phyloP scores from a whole-genome alignment of 306 rosid species.

The Hylodesmum podocarpum region DNA sequence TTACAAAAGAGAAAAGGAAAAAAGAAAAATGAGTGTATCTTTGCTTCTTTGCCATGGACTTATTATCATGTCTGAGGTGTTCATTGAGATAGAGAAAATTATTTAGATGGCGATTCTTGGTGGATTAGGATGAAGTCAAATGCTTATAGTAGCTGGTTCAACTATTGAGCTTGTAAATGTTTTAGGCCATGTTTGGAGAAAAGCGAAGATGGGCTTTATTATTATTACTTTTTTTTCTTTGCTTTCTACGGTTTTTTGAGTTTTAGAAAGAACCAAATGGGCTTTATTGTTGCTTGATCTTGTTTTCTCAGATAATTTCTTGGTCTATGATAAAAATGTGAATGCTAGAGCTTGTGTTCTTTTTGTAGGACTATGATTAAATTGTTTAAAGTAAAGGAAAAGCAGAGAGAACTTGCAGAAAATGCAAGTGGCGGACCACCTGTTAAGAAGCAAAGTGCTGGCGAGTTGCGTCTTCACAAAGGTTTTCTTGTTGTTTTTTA shows the following conservation, averaged over 20 bases:
- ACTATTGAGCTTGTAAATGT: not conserved
- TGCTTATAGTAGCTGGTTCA: not conserved
- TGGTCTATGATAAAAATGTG: not conserved
- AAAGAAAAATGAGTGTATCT: not conserved
- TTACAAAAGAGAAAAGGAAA: not conserved
- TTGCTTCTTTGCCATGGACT: not conserved
- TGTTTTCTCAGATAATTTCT: not conserved
- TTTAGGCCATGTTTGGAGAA: too few relatives aligned
- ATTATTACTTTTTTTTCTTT: too few relatives aligned
- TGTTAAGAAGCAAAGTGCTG: constrained; percentile 83
- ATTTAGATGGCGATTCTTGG: not conserved
- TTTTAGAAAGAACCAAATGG: not conserved
- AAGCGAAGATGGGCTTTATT: too few relatives aligned
- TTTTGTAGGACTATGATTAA: constrained; percentile 72
- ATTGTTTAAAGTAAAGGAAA: constrained; percentile 89
- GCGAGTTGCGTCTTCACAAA: constrained; percentile 94
- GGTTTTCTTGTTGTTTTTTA: constrained; percentile 41
- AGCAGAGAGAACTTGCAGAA: constrained; percentile 85
- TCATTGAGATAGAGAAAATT: too few relatives aligned
- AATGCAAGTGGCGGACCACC: constrained; percentile 68
- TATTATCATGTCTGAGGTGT: not conserved
- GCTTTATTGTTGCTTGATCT: not conserved
- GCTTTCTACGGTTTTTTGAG: not conserved
- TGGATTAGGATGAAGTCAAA: constrained; percentile 17
- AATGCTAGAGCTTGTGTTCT: constrained; percentile 15